Percentiles rank a stretch among this genome's conserved stretches.
Evolutionary conservation across 1,139 yeast genomes (phyloP).

Genomic region (Hansenula anomala): DNA sequence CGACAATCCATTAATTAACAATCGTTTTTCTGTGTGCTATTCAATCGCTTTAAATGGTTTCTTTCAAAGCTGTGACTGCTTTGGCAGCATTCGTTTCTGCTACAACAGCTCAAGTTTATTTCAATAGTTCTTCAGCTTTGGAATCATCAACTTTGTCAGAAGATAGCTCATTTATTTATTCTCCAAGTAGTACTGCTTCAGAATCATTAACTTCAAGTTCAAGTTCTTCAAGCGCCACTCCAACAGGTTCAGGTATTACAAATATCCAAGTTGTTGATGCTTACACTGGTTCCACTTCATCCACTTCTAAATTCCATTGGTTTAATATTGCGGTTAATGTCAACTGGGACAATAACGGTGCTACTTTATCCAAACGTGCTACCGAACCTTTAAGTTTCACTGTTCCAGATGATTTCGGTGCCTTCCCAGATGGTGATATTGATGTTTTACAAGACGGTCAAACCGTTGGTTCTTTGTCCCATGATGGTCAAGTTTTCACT

Average conservation of each 20-base stretch:
- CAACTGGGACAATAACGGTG: neutral
- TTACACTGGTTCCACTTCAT: constrained; percentile 5
- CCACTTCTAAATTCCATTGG: constrained; percentile 4
- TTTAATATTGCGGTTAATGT: constrained; percentile 5
- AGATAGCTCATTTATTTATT: neutral
- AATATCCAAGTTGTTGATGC: constrained; percentile 4
- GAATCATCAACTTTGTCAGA: neutral
- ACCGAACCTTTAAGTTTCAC: constrained; percentile 10
- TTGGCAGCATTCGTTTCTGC: neutral
- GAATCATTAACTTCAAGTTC: neutral
- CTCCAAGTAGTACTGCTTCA: constrained; percentile 3
- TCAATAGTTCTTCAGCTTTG: neutral
- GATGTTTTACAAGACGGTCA: constrained; percentile 5
- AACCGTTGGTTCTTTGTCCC: constrained; percentile 6
- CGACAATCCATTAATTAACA: neutral
- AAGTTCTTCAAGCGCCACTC: constrained; percentile 2
- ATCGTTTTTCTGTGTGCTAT: neutral
- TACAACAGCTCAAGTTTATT: neutral
- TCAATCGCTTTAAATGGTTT: neutral
- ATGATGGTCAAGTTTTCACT: constrained; percentile 6
- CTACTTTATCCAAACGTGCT: neutral
- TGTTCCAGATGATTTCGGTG: constrained; percentile 8
- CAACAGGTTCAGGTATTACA: constrained; percentile 1
- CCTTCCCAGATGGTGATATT: constrained; percentile 9
- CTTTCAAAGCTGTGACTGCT: constrained; percentile 1